Conservation (phyloP, 805 yeast genomes). For the Wickerhamomyces mucosus region DNA sequence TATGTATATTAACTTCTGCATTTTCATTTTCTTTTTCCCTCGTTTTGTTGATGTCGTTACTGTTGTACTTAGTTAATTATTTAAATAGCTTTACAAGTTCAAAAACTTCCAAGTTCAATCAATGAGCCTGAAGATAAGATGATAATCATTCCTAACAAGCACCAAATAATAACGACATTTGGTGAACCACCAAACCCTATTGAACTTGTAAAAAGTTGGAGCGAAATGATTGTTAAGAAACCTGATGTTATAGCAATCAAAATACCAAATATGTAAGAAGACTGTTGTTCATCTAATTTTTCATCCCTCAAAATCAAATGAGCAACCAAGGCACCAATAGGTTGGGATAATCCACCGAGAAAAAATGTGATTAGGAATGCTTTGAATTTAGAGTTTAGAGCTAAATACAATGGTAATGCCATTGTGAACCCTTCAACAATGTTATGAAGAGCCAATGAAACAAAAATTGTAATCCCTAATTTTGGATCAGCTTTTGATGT, state of each 20-base stretch:
- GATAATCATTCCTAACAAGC: constrained; percentile 46
- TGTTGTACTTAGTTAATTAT: no score
- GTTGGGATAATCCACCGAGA: constrained; percentile 81
- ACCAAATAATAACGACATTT: constrained; percentile 47
- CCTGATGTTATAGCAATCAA: constrained; percentile 75
- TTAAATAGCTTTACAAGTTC: no score
- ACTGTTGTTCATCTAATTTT: constrained; percentile 23
- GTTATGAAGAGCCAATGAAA: constrained; percentile 83
- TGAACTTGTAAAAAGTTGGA: constrained; percentile 82
- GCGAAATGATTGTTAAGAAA: constrained; percentile 68
- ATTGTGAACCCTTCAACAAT: constrained; percentile 91
- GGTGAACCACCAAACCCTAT: constrained; percentile 71
- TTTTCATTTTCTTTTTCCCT: no score
- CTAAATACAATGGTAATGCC: constrained; percentile 82
- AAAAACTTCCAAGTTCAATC: constrained; percentile 15
- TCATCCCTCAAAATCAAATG: constrained; percentile 35
- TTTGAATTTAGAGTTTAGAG: constrained; percentile 48
- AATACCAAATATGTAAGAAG: constrained; percentile 41
- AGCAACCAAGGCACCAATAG: constrained; percentile 79
- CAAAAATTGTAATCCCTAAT: constrained; percentile 71
- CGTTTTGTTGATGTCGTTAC: no score
- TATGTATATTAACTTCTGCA: no score
- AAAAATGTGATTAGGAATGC: constrained; percentile 60
- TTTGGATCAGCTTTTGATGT: constrained; percentile 59
- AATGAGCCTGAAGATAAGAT: constrained; percentile 40